These are phyloP conservation scores for Aureobasidium musti DNA, from an alignment of 2,329 filamentous ascomycete genomes.

Conservation along the genomic window DNA sequence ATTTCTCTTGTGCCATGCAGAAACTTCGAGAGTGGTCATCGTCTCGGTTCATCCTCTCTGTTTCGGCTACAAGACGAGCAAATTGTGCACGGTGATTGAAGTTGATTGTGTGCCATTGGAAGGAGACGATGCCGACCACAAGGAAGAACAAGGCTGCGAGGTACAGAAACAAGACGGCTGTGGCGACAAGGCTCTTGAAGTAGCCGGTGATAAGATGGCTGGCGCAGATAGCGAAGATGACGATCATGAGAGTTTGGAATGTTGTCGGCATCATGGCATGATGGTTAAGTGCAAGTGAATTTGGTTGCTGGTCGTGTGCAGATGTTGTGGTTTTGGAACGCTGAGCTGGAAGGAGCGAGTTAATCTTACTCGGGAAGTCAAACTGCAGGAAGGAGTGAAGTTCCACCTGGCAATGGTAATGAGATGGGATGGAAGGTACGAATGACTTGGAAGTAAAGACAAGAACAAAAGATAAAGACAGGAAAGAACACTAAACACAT, in stretches of 20 bases:
- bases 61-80: neutral
- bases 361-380: neutral
- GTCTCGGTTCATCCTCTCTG: neutral
- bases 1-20: neutral
- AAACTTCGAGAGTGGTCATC: neutral
- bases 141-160: neutral
- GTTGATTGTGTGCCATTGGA: neutral
- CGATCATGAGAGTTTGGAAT: neutral
- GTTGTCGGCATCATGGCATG: neutral
- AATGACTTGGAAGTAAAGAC: neutral
- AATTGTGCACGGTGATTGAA: neutral
- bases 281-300: neutral
- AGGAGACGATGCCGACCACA: neutral
- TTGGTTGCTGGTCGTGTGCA: neutral
- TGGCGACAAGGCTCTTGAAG: neutral
- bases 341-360: neutral
- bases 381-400: neutral
- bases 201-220: neutral
- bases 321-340: neutral
- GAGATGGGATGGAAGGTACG: neutral
- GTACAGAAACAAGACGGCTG: neutral
- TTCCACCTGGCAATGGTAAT: no score
- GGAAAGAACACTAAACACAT: no score
- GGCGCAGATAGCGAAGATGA: neutral
- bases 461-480: neutral